Base-by-base conservation (phyloP, 108 stramenopile species). In the Nitzschia inconspicua region DNA sequence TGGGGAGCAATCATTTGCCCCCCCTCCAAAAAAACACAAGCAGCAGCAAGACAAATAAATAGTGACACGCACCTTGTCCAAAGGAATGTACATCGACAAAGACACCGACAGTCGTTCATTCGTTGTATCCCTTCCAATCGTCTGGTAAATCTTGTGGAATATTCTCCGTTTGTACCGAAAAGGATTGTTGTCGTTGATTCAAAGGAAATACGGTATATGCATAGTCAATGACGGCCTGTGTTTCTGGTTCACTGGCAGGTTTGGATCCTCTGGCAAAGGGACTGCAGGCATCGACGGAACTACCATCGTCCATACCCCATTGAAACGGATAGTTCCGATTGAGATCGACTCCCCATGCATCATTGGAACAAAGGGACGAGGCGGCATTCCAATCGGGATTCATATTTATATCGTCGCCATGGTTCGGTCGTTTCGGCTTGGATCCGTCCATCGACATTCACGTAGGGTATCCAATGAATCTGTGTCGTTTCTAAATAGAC, bases 381-480 rank as follows among this genome's bases (percentile, higher is more conserved):
- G 53, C 43, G 57, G 34, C 42, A 0, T 31, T 37, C 31, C 44
- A 43, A 26, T 61, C 53, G 1, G 55, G 47, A 25, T 75, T 75
- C 20, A 72, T 30, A 52, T 84, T 84, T 60, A 48, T 84, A 80
- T 8, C 83, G 60, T 46, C 65, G 60, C 0, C 30, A 44, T 4
- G 31, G 22, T 11, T 60, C 68, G 53, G 67, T 51, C 10, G 54
- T 69, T 40, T 85, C 80, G 0, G 71, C 69, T 8, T 72, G 30
- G 5, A 26, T 36, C 23, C 84, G 71, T 13, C 84, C 84, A 68
- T 85, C 84, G 0, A 80, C 80, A 60, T 85, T 85, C 23, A 70
- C 73, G 23, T 70, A 59, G 10, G 81, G 67, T 6, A 84, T 29
- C 27, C 74, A 39, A 59, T 84, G 79, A 29, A 84, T 57, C 36